Evolutionary conservation across 2,329 filamentous ascomycete genomes (phyloP), one percentile per base, ranked within the genome.

Genomic region (Aspergillus japonicus): DNA sequence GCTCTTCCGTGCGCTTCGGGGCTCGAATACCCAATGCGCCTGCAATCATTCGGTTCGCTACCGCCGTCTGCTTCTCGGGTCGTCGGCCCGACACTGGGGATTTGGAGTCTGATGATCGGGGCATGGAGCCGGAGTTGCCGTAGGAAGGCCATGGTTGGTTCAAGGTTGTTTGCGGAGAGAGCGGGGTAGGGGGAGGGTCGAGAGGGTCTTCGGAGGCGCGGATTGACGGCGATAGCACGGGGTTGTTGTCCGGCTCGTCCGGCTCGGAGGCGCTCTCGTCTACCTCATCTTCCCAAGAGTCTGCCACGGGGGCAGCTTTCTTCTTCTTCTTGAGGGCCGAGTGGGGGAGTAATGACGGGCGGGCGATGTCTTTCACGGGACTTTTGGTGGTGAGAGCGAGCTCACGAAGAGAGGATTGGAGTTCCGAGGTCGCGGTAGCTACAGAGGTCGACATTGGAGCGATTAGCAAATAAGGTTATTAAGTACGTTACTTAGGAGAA

Each of bases 61-160:
- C 92, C 0, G 92, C 91, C 62, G 96, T 96, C 63, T 93, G 96
- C 81, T 96, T 99, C 77, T 96, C 93, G 0, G 92, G 94, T 44
- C 90, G 80, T 14, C 70, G 69, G 10, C 66, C 50, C 7, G 68
- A 61, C 14, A 54, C 54, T 5, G 60, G 48, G 4, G 62, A 54
- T 29, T 62, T 54, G 54, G 58, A 63, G 51, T 49, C 61, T 47
- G 56, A 66, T 26, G 60, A 54, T 10, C 69, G 62, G 58, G 67
- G 52, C 19, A 64, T 55, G 19, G 58, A 33, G 6, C 60, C 49
- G 21, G 51, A 14, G 31, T 61, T 57, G 59, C 57, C 61, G 52
- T 58, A 64, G 56, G 58, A 63, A 14, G 64, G 59, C 29, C 62
- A 29, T 42, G 42, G 62, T 68, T 66, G 69, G 2, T 65, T 61